Conservation (phyloP, 345 rosid genomes). For the Bretschneidera sinensis region DNA sequence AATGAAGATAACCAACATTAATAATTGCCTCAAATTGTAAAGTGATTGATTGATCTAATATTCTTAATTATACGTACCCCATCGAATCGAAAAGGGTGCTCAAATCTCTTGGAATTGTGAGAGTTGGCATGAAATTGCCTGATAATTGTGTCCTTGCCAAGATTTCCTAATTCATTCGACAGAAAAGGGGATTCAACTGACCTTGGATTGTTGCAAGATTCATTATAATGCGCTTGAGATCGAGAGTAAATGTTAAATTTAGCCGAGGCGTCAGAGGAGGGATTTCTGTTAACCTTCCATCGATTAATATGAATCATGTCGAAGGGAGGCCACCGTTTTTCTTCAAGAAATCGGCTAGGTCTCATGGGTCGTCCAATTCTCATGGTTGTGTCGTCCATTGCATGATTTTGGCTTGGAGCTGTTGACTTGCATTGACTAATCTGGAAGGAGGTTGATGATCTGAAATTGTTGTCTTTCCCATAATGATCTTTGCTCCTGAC, state of each 20-base stretch:
- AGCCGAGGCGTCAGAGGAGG: too few relatives aligned
- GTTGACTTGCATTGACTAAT: constrained; percentile 11
- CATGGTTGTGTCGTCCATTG: constrained; percentile 19
- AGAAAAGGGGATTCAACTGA: too few relatives aligned
- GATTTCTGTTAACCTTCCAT: constrained; percentile 20
- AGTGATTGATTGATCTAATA: too few relatives aligned
- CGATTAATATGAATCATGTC: constrained; percentile 23
- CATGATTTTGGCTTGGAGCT: constrained; percentile 12
- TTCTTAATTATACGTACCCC: constrained; percentile 17
- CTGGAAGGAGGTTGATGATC: too few relatives aligned
- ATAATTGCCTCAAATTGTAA: background rate
- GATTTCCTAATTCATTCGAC: constrained; percentile 10
- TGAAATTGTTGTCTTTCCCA: constrained; percentile 17
- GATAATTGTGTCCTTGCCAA: background rate
- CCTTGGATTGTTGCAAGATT: background rate
- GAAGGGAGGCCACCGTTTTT: constrained; percentile 38
- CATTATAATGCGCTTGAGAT: constrained; percentile 8
- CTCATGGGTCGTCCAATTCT: constrained; percentile 23
- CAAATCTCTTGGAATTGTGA: constrained; percentile 6
- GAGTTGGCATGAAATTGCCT: constrained; percentile 20
- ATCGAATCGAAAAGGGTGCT: constrained; percentile 20
- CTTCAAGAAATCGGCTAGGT: constrained; percentile 33
- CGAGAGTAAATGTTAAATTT: constrained; percentile 4
- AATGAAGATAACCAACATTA: too few relatives aligned
- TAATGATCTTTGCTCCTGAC: constrained; percentile 15